Evolutionary conservation across 2,329 filamentous ascomycete genomes (phyloP), one percentile per base, ranked within the genome.

Genomic region (Epicoccum nigrum): DNA sequence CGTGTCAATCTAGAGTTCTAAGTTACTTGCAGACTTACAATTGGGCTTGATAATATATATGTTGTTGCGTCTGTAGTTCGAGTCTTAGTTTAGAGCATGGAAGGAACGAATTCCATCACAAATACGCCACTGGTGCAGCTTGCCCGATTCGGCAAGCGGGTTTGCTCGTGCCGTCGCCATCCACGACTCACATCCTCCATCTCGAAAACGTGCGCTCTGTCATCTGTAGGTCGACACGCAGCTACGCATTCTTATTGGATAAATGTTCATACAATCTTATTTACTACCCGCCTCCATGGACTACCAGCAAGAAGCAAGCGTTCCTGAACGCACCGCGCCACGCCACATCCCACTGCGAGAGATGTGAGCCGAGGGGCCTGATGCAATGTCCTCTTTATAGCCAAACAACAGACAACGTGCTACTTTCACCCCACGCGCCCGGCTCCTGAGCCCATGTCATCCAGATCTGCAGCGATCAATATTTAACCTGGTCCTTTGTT

Each of bases 391-490:
- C 28, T 34, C n/a, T 17, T 15, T 33, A 28, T 40, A 57, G 48
- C 61, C 58, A 62, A 61, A 61, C 48, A 59, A 45, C 42, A 8
- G 15, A 21, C 58, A 57, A 59, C 58, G 58, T 61, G 55, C 43
- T 32, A 50, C 31, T 20, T 17, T 23, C 40, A 32, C 45, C 32
- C 45, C 27, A 41, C 28, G 42, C 53, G 28, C 44, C 52, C 46
- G 40, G 44, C 28, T 32, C 27, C 15, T 43, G 37, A 48, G 33
- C 17, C 56, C 35, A 44, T 45, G 47, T 55, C 55, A 56, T 57
- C 23, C 16, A 28, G 15, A 35, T 45, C 16, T 28, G 49, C 43
- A 32, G n/a, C 28, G 21, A 43, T 43, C 37, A 42, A 58, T 55
- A 64, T 56, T 58, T 40, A 44, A 40, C 27, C 38, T 30, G 20